These are phyloP conservation scores for Purpureocillium takamizusanense DNA, from an alignment of 2,329 filamentous ascomycete species.

Conservation along the genomic window DNA sequence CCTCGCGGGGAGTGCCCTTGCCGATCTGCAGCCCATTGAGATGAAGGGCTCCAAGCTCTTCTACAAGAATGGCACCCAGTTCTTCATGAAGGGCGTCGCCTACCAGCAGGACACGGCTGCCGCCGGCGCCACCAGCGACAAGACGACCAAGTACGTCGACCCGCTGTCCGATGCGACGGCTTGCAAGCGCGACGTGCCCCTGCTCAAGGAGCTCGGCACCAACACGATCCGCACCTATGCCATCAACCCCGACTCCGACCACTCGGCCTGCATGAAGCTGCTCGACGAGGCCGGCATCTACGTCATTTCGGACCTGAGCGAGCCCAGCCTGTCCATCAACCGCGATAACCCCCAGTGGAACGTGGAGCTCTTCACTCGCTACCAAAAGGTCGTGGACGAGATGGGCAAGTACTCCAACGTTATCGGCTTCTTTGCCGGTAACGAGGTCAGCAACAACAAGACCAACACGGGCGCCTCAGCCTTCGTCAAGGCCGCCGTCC, in stretches of 20 bases:
- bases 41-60: slow-evolving; percentile 87
- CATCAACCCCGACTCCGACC: slow-evolving; percentile 70
- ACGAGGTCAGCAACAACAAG: slow-evolving; percentile 84
- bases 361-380: slow-evolving; percentile 66
- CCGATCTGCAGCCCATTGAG: slow-evolving; percentile 48
- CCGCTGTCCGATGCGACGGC: slow-evolving; percentile 63
- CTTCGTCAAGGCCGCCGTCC: slow-evolving; percentile 95
- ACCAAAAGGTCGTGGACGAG: slow-evolving; percentile 74
- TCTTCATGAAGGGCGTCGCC: slow-evolving; percentile 85
- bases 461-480: slow-evolving; percentile 88
- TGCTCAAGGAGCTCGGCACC: slow-evolving; percentile 68
- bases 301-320: slow-evolving; percentile 81
- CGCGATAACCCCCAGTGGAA: slow-evolving; percentile 74
- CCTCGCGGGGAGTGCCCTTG: slow-evolving; percentile 30
- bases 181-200: slow-evolving; percentile 81
- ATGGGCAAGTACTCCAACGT: slow-evolving; percentile 80
- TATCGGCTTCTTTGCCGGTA: slow-evolving; percentile 96
- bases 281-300: slow-evolving; percentile 86
- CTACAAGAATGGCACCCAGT: slow-evolving; percentile 61
- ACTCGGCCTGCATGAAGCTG: slow-evolving; percentile 75
- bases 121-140: slow-evolving; percentile 37
- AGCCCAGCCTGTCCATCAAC: slow-evolving; percentile 78
- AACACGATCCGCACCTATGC: slow-evolving; percentile 96
- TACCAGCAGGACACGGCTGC: slow-evolving; percentile 76
- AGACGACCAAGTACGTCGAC: slow-evolving; percentile 58